These are phyloP conservation scores for Yarrowia osloensis DNA, from an alignment of 805 yeast species.

Conservation along the genomic window DNA sequence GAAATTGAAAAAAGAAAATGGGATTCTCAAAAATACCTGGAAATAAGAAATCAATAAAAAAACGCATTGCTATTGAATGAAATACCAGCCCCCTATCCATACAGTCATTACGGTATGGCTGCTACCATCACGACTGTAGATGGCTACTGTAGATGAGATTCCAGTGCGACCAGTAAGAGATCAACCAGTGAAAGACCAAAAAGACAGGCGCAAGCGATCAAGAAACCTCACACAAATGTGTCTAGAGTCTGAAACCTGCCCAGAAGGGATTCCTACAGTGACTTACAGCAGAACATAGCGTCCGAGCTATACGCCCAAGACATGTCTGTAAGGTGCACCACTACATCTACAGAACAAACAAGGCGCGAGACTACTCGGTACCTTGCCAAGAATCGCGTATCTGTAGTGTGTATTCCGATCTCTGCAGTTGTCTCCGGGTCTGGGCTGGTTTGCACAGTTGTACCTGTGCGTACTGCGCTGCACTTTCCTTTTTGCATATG, in stretches of 20 bases:
- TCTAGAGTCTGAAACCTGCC: neutral
- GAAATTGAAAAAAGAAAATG: neutral
- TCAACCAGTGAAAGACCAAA: no score
- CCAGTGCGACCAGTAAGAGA: no score
- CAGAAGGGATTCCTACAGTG: neutral
- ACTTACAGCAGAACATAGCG: neutral
- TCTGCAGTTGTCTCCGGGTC: neutral
- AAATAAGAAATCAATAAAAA: neutral
- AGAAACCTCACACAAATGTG: neutral
- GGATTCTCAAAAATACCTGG: neutral
- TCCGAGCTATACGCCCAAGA: neutral
- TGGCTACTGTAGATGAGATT: no score
- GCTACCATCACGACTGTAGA: no score
- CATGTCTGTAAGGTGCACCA: neutral
- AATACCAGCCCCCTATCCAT: neutral
- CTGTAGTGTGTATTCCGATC: neutral
- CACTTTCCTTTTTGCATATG: neutral
- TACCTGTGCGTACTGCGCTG: neutral
- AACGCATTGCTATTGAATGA: no score
- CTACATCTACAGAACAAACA: neutral
- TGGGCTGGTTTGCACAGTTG: neutral
- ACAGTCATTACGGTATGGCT: neutral
- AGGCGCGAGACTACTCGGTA: neutral
- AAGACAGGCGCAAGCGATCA: neutral
- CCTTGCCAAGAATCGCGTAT: neutral